Base-by-base conservation (phyloP, 2,329 filamentous ascomycete genomes). In the Sporothrix phasma region DNA sequence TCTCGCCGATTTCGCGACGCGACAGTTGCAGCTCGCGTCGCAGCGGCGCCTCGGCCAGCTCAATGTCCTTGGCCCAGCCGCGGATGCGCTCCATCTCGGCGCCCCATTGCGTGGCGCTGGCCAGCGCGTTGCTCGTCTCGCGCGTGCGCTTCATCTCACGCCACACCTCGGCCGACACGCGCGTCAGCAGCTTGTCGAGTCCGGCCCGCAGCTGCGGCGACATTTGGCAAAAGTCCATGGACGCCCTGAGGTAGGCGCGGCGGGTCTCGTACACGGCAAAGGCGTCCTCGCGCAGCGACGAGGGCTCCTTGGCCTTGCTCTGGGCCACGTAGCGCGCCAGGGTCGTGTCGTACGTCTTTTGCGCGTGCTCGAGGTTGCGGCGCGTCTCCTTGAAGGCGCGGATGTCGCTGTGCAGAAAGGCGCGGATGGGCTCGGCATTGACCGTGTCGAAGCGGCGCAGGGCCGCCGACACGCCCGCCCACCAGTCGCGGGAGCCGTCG, bases 51-150 rank as follows among this genome's bases (percentile, higher is more conserved):
- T 97, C 94, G n/a, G 88, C 88, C 59, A 86, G 82, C 75, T 97
- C 93, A 89, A 99, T 93, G 74, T 97, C 92, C 71, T 88, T 90
- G 64, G 90, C 88, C 94, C 94, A 99, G 37, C 92, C 92, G 66
- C 88, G 86, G 63, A 99, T 87, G 22, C 94, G 86, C 68, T 97
- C 92, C 82, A 99, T 92, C 74, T 97, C 94, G 31, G 81, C 78
- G 15, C 81, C 84, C 81, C 85, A 91, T 68, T 85, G 85, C 3
- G 81, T 80, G 60, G 92, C 87, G 34, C 80, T 81, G 19, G 80
- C 79, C 19, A 85, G 7, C 31, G 51, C 51, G 5, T 56, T 39
- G 51, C 31, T 83, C 2, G 83, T 80, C 62, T 93, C 90, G 61
- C 88, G 81, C 1, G 88, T 83, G 3, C 81, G 78, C 71, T 86